phyloP scores from a whole-genome alignment of 2,329 filamentous ascomycete genomes.

The Chlorencoelia australis region DNA sequence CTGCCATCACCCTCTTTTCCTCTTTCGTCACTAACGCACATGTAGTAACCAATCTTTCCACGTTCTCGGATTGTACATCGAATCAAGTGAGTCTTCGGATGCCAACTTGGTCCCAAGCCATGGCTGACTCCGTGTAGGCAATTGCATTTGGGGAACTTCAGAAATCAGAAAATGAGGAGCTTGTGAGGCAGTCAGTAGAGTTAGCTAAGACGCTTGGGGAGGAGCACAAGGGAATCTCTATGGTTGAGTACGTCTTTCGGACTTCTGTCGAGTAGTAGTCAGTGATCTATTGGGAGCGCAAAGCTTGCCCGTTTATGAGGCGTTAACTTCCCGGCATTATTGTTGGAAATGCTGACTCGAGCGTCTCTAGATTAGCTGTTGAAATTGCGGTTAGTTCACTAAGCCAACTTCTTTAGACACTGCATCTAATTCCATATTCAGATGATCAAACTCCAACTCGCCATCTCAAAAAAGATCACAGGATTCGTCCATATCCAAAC shows the following conservation, averaged over 20 bases:
- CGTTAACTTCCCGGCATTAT: no score
- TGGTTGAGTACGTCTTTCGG: no score
- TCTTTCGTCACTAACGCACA: no score
- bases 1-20: no score
- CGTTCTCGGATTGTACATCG: conserved; percentile 43
- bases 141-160: conserved; percentile 40
- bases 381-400: conserved; percentile 41
- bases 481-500: conserved; percentile 49
- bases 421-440: conserved; percentile 17
- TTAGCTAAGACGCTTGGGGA: conserved; percentile 26
- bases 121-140: conserved; percentile 29
- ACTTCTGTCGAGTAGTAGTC: no score
- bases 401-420: no score
- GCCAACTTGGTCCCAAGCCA: not conserved
- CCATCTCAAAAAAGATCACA: conserved; percentile 38
- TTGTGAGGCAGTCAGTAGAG: conserved; percentile 30
- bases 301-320: no score
- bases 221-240: conserved; percentile 5
- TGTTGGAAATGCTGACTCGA: conserved; percentile 29
- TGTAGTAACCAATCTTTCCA: no score
- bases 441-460: conserved; percentile 45
- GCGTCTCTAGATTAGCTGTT: conserved; percentile 39
- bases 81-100: conserved; percentile 34
- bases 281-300: no score
- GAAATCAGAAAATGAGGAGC: conserved; percentile 30